phyloP scores from a whole-genome alignment of 208 protist genomes.

The Crithidia brevicula region DNA sequence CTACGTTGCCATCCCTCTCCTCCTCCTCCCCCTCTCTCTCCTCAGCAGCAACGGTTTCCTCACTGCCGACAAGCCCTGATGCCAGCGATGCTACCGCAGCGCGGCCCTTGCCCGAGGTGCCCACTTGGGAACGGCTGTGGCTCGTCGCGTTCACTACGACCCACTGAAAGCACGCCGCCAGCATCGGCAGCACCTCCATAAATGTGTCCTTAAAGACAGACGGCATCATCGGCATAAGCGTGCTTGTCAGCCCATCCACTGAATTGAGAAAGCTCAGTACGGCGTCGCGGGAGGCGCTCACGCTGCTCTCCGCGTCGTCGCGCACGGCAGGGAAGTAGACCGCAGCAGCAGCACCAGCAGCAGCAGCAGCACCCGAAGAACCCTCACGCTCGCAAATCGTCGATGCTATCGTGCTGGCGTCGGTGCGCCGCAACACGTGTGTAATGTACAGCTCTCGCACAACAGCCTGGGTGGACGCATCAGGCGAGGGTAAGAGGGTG shows the following conservation, averaged over 20 bases:
- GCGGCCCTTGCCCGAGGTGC: neutral
- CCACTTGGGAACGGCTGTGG: conserved; percentile 6
- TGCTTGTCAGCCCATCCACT: conserved; percentile 71
- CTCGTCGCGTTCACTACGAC: conserved; percentile 60
- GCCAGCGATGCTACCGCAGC: neutral
- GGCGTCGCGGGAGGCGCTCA: conserved; percentile 21
- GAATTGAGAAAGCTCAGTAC: conserved; percentile 80
- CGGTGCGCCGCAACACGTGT: conserved; percentile 17
- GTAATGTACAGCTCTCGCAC: conserved; percentile 24
- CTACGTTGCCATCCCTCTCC: neutral
- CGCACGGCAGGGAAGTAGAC: conserved; percentile 20
- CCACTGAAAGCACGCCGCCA: conserved; percentile 75
- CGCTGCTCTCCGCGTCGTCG: neutral
- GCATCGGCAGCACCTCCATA: conserved; percentile 71
- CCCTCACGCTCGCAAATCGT: neutral
- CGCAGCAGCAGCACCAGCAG: conserved; percentile 7
- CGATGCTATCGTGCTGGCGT: neutral
- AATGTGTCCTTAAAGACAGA: conserved; percentile 71
- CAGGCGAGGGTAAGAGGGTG: conserved; percentile 18
- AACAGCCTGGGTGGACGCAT: conserved; percentile 5
- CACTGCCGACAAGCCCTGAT: neutral
- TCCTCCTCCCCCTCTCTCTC: neutral
- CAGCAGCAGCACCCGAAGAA: no score
- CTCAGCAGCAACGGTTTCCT: no score
- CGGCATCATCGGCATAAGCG: conserved; percentile 75